Evolutionary conservation across 768 basidiomycete species (phyloP), one percentile per base, ranked within the genome.

Genomic region (Leucosporidium yakuticum): DNA sequence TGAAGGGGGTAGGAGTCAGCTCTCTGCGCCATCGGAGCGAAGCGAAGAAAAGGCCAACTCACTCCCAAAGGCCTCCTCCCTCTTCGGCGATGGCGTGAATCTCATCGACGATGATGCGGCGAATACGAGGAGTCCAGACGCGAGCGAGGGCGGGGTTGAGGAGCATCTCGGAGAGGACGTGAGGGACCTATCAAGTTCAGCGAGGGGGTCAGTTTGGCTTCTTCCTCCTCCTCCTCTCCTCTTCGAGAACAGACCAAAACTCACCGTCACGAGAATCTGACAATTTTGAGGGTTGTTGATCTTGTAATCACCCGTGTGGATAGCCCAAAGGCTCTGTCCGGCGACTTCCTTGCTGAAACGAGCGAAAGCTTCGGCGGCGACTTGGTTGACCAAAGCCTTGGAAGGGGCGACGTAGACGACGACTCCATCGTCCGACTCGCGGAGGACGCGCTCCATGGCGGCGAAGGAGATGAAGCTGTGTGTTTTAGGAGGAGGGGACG

Each of bases 381-480:
- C 74, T 73, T 89, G 88, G 47, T 81, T 82, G 60, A 89, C 88
- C 0, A 89, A 80, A 0, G 88, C 87, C 75, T 89, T 89, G 11
- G 88, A 88, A 0, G 88, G 88, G 0, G 88, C 87, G 53, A 89
- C 83, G 75, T 89, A 89, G 25, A 89, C 84, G 47, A 89, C 74
- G 51, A 89, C 81, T 0, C 85, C 87, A 53, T 88, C 83, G 73
- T 89, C 85, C 0, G 86, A 86, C 50, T 79, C 80, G 63, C 85
- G 79, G 4, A 89, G 78, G 20, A 87, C 80, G 69, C 83, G 83
- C 75, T 88, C 87, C 87, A 89, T 88, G 23, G 15, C 27, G 51
- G 39, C 39, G 14, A 44, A 44, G 14, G 39, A 44, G 39, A 44
- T 44, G 39, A 44, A 44, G 39, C 39, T 44, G 39, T 44, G 39